These are phyloP conservation scores for Mercurialis annua DNA, from an alignment of 345 rosid species.

Conservation along the genomic window DNA sequence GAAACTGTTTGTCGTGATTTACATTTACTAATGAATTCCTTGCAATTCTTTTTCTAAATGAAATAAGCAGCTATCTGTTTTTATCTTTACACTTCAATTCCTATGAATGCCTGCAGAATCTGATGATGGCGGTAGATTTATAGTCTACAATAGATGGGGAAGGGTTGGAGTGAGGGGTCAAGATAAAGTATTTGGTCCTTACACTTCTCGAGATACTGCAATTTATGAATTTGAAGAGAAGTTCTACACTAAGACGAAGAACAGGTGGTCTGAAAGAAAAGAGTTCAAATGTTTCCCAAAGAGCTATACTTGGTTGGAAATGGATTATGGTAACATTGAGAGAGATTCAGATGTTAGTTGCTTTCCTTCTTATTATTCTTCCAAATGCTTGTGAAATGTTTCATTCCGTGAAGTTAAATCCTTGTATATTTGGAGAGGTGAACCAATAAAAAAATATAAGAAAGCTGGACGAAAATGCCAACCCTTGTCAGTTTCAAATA, in stretches of 20 bases:
- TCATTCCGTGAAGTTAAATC: background rate
- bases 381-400: background rate
- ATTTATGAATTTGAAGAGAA: slow-evolving; percentile 51
- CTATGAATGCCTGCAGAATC: slow-evolving; percentile 52
- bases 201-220: slow-evolving; percentile 47
- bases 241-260: slow-evolving; percentile 67
- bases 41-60: no score
- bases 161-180: slow-evolving; percentile 90
- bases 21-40: background rate
- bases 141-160: slow-evolving; percentile 82
- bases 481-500: background rate
- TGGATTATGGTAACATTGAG: slow-evolving; percentile 64
- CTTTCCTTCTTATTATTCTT: slow-evolving; percentile 7
- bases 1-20: background rate
- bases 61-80: background rate
- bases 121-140: slow-evolving; percentile 55
- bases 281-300: slow-evolving; percentile 53
- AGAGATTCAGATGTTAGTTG: slow-evolving; percentile 51
- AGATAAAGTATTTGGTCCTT: slow-evolving; percentile 68
- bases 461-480: background rate
- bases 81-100: background rate
- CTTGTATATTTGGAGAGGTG: background rate
- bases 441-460: background rate
- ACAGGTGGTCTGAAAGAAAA: slow-evolving; percentile 56
- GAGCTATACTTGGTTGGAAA: slow-evolving; percentile 70